phyloP scores from a whole-genome alignment of 352 stramenopile genomes.

The Elongisporangium prolatum region DNA sequence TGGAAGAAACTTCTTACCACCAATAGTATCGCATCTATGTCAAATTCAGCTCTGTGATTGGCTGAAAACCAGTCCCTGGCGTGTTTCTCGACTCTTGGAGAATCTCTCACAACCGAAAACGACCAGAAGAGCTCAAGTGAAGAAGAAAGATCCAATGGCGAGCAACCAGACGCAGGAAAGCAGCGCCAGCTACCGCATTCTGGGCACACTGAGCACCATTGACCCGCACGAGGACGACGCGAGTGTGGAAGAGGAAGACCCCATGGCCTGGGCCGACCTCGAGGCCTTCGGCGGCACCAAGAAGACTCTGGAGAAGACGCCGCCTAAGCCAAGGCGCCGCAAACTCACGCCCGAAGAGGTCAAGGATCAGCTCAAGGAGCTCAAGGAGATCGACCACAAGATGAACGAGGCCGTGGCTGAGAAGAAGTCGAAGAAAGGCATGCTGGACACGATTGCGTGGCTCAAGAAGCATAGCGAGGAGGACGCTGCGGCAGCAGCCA shows the following conservation, averaged over 20 bases:
- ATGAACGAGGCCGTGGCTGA: conserved; percentile 8
- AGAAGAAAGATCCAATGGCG: conserved; percentile 3
- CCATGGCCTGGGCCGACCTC: conserved; percentile 42
- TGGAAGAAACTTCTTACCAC: conserved; percentile 1
- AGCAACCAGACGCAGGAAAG: conserved; percentile 13
- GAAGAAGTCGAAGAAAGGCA: conserved; percentile 26
- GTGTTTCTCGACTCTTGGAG: background rate
- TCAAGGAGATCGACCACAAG: conserved; percentile 10
- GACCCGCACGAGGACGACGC: conserved; percentile 4
- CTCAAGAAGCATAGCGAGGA: conserved; percentile 55
- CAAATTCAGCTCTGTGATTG: background rate
- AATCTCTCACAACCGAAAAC: conserved; percentile 4
- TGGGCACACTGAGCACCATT: conserved; percentile 10
- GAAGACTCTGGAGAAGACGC: conserved; percentile 38
- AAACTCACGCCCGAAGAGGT: conserved; percentile 27
- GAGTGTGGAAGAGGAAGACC: conserved; percentile 18
- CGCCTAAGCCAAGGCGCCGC: conserved; percentile 10
- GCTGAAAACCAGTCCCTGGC: background rate
- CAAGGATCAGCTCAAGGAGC: conserved; percentile 10
- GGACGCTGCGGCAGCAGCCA: conserved; percentile 17
- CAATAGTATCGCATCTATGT: background rate
- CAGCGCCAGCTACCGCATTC: conserved; percentile 23
- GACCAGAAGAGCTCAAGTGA: conserved; percentile 1
- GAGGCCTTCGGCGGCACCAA: conserved; percentile 38
- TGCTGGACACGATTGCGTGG: conserved; percentile 67